These are phyloP conservation scores for Petrea volubilis DNA, from an alignment of 257 asterid genomes.

Conservation along the genomic window DNA sequence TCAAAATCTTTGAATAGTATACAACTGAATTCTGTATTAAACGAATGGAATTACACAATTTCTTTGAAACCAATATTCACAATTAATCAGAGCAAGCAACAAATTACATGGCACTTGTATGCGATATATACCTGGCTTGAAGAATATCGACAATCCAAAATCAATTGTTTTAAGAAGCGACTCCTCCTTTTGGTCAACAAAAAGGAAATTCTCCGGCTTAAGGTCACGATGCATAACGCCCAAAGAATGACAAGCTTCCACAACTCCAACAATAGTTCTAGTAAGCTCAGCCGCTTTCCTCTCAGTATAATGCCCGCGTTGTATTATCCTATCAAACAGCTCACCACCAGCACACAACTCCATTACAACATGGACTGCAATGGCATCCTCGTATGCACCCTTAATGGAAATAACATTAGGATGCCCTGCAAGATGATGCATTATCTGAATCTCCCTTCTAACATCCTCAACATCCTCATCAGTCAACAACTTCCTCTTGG, in stretches of 20 bases:
- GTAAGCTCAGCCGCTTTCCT: slow-evolving; percentile 97
- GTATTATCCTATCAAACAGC: slow-evolving; percentile 88
- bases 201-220: slow-evolving; percentile 94
- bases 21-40: too few species aligned
- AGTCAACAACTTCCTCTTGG: slow-evolving; percentile 81
- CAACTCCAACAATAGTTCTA: slow-evolving; percentile 91
- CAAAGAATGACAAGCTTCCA: slow-evolving; percentile 93
- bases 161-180: slow-evolving; percentile 91
- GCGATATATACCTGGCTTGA: slow-evolving; percentile 99
- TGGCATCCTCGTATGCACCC: slow-evolving; percentile 88
- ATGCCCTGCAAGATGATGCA: slow-evolving; percentile 94
- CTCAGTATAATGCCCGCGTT: slow-evolving; percentile 91
- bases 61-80: background rate
- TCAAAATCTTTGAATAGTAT: too few species aligned
- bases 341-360: slow-evolving; percentile 94
- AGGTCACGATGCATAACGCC: slow-evolving; percentile 99
- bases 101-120: too few species aligned
- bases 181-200: slow-evolving; percentile 83
- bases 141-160: slow-evolving; percentile 87
- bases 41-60: too few species aligned
- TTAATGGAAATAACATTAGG: slow-evolving; percentile 88
- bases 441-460: slow-evolving; percentile 94
- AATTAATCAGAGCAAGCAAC: background rate
- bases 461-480: slow-evolving; percentile 98
- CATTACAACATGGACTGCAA: slow-evolving; percentile 94